Evolutionary conservation across 768 basidiomycete species (phyloP).

Genomic region (Podaxis sp.): DNA sequence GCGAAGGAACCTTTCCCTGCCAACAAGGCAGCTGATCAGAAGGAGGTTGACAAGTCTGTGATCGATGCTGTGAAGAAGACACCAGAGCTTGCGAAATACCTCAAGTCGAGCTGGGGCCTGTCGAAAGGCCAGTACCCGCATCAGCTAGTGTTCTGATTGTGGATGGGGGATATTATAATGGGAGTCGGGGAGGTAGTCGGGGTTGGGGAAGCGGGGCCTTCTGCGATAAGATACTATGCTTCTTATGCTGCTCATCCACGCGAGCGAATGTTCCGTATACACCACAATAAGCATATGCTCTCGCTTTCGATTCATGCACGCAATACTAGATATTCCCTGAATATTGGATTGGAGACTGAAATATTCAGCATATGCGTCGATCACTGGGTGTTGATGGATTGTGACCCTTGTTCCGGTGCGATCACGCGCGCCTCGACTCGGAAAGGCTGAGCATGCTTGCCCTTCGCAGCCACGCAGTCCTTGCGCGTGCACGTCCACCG

Average conservation of each 20-base stretch:
- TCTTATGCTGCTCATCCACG: slow-evolving; percentile 7
- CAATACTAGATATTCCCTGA: not conserved
- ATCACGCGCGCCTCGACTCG: not conserved
- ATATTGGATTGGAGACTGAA: no score
- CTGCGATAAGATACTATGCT: slow-evolving; percentile 11
- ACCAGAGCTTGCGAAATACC: slow-evolving; percentile 88
- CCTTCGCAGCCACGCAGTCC: slow-evolving; percentile 14
- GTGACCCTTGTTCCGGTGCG: not conserved
- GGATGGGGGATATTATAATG: slow-evolving; percentile 14
- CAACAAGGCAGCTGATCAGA: slow-evolving; percentile 89
- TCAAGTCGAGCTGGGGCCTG: slow-evolving; percentile 89
- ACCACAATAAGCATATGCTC: slow-evolving; percentile 26
- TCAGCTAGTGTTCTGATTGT: slow-evolving; percentile 79
- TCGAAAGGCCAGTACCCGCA: slow-evolving; percentile 98
- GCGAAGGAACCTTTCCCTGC: slow-evolving; percentile 84
- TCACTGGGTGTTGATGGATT: not conserved
- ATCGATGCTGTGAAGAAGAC: slow-evolving; percentile 87
- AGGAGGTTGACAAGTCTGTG: slow-evolving; percentile 77
- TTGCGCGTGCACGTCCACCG: slow-evolving; percentile 3
- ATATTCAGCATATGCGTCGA: not conserved
- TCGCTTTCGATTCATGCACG: slow-evolving; percentile 9
- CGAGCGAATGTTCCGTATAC: slow-evolving; percentile 6
- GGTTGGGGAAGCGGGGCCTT: slow-evolving; percentile 18
- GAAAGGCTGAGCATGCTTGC: slow-evolving; percentile 9
- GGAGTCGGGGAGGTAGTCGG: not conserved